Evolutionary conservation across 2,329 filamentous ascomycete genomes (phyloP).

Genomic region (Sporothrix luriei): DNA sequence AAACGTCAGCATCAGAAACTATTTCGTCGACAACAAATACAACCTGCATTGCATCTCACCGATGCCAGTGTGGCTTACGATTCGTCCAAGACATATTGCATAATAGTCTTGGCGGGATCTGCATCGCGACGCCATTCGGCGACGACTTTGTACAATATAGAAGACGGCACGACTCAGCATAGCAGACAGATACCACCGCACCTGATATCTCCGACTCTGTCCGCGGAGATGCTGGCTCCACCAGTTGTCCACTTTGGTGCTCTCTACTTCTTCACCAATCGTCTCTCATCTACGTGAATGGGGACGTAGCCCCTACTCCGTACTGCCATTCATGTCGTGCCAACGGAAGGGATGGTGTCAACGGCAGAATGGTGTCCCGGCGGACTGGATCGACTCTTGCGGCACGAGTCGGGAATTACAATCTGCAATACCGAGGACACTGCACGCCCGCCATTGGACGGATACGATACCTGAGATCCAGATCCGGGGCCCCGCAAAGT

Average conservation of each 20-base stretch:
- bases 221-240: neutral
- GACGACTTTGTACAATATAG: slow-evolving; percentile 7
- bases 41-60: neutral
- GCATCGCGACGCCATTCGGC: neutral
- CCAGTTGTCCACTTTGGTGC: neutral
- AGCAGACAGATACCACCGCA: neutral
- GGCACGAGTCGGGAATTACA: no score
- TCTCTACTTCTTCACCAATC: neutral
- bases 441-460: no score
- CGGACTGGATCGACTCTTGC: no score
- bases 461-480: no score
- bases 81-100: neutral
- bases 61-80: neutral
- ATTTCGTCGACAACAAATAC: neutral
- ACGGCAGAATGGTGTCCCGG: no score
- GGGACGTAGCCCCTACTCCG: no score
- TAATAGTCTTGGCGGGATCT: neutral
- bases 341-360: no score
- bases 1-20: neutral
- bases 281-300: neutral
- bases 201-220: neutral
- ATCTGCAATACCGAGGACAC: no score
- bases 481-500: no score
- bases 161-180: neutral
- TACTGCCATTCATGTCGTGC: no score